These are phyloP conservation scores for Yarrowia galli DNA, from an alignment of 1,139 yeast species.

Conservation along the genomic window DNA sequence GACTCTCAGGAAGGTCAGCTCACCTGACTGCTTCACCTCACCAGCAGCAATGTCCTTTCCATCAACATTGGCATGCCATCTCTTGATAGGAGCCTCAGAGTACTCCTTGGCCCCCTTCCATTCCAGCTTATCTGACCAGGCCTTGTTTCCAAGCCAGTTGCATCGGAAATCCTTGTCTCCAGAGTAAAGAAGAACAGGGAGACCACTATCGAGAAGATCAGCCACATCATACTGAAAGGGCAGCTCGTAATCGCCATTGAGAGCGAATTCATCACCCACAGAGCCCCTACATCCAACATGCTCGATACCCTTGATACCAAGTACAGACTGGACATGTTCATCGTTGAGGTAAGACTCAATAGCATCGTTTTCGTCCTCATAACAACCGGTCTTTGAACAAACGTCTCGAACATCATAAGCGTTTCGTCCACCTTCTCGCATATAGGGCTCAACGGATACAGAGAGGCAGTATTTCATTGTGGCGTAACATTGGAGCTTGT, in stretches of 20 bases:
- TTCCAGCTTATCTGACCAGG: constrained; percentile 72
- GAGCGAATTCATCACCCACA: constrained; percentile 66
- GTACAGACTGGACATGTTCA: constrained; percentile 72
- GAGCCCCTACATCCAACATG: constrained; percentile 77
- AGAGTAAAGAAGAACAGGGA: constrained; percentile 80
- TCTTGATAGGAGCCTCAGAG: constrained; percentile 49
- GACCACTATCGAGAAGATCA: constrained; percentile 66
- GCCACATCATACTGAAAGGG: constrained; percentile 72
- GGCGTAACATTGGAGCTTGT: constrained; percentile 62
- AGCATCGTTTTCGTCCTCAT: constrained; percentile 70
- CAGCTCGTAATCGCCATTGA: constrained; percentile 71
- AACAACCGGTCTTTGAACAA: constrained; percentile 83
- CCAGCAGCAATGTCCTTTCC: constrained; percentile 59
- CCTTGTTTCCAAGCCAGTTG: constrained; percentile 88
- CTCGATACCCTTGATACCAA: constrained; percentile 89
- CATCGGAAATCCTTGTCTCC: constrained; percentile 92
- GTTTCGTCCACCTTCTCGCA: constrained; percentile 87
- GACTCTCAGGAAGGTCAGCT: constrained; percentile 68
- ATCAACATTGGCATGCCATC: constrained; percentile 47
- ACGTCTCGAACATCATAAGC: constrained; percentile 90
- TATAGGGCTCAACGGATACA: constrained; percentile 86
- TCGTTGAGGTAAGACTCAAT: constrained; percentile 74
- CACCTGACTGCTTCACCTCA: constrained; percentile 62
- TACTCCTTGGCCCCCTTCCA: constrained; percentile 60
- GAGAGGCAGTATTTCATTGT: constrained; percentile 87